Base-by-base conservation (phyloP, 768 basidiomycete genomes). In the Tricholoma matsutake region DNA sequence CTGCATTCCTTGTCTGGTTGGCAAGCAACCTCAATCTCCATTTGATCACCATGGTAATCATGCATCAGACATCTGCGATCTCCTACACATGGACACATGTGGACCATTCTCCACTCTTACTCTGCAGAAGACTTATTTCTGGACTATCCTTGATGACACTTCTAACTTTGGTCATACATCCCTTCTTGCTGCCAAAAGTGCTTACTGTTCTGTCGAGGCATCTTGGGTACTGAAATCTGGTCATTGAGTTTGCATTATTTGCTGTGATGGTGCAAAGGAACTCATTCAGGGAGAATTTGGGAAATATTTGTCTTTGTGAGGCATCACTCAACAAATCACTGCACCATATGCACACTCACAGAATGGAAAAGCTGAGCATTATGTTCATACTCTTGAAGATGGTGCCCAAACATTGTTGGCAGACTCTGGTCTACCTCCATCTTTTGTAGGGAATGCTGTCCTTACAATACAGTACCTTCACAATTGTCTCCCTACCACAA, bases 71-170 rank as follows among this genome's bases (percentile, higher is more conserved):
- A 34, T 34, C 32, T 25, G 22, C 22, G 3, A 25, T 25, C 22
- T 25, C 22, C 22, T 25, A 1, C 22, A 25, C 22, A 25, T 25
- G 22, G 22, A 25, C 22, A 25, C 22, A 1, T 25, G 22, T 45
- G 13, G 64, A 65, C 34, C 54, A 57, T 22, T 39, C 22, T 2
- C 57, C 62, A 41, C 62, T 63, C 6, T 61, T 43, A 6, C 61
- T 63, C 22, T 3, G 3, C 22, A 25, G 22, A 25, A 25, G 3
- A 25, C 22, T 25, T 25, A 25, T 25, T 25, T 25, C 22, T 25
- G 22, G 22, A 25, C 22, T 25, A 25, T 25, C 22, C 22, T 25
- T 25, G 22, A 25, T 25, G 22, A 25, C 3, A 3, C 22, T 3
- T 25, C 22, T 25, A 25, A 25, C 22, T 25, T 25, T 25, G 22